Percentiles rank a stretch among this genome's conserved stretches.
Evolutionary conservation across 345 rosid genomes (phyloP).

Genomic region (Sonneratia alba): DNA sequence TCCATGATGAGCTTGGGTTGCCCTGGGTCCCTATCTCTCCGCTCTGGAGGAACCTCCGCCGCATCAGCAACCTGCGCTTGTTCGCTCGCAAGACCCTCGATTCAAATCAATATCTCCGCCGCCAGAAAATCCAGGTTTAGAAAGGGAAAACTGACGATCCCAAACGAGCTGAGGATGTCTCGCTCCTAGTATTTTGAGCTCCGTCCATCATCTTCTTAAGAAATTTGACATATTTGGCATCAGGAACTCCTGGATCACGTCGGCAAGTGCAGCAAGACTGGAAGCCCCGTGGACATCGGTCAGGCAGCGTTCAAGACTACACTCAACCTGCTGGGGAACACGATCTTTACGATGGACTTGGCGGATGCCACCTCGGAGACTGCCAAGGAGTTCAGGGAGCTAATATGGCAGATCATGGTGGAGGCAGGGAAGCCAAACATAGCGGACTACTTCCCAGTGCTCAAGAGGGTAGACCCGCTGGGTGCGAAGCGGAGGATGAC

Average conservation of each 20-base stretch:
- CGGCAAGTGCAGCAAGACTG: background rate
- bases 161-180: no score
- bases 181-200: slow-evolving; percentile 4
- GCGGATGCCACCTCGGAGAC: slow-evolving; percentile 12
- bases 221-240: background rate
- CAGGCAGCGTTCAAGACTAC: slow-evolving; percentile 20
- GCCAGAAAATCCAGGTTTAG: background rate
- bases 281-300: slow-evolving; percentile 19
- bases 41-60: slow-evolving; percentile 28
- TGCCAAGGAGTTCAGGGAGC: slow-evolving; percentile 15
- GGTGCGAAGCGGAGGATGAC: slow-evolving; percentile 17
- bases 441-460: slow-evolving; percentile 25
- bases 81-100: slow-evolving; percentile 26
- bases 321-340: slow-evolving; percentile 14
- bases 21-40: slow-evolving; percentile 27
- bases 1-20: slow-evolving; percentile 20
- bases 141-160: background rate
- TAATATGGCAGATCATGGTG: slow-evolving; percentile 11
- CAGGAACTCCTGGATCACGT: slow-evolving; percentile 19
- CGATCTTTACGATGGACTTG: slow-evolving; percentile 23
- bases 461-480: slow-evolving; percentile 21
- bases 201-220: slow-evolving; percentile 5
- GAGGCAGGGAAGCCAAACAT: slow-evolving; percentile 33
- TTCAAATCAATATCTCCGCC: slow-evolving; percentile 16
- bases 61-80: slow-evolving; percentile 17